phyloP scores from a whole-genome alignment of 2,329 filamentous ascomycete genomes.

The Hypoxylon sp. region DNA sequence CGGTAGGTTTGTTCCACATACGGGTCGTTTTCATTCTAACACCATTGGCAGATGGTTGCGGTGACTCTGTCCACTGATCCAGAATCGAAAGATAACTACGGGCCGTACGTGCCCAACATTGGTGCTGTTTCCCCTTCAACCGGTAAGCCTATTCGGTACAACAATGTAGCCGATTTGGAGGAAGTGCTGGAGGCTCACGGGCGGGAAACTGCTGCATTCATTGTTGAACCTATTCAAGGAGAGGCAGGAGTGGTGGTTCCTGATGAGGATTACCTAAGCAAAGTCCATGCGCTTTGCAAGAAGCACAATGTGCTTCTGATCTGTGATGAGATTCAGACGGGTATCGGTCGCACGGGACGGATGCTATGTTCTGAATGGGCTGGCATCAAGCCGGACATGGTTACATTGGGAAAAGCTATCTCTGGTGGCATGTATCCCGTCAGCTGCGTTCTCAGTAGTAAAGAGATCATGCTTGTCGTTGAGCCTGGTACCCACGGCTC shows the following conservation, averaged over 20 bases:
- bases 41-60: slow-evolving; percentile 79
- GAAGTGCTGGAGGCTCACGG: slow-evolving; percentile 85
- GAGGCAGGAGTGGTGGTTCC: slow-evolving; percentile 98
- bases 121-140: slow-evolving; percentile 83
- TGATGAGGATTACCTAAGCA: slow-evolving; percentile 86
- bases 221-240: slow-evolving; percentile 97
- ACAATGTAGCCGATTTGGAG: slow-evolving; percentile 85
- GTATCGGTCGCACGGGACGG: slow-evolving; percentile 93
- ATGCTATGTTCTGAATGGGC: slow-evolving; percentile 97
- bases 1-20: slow-evolving; percentile 69
- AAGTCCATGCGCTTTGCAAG: slow-evolving; percentile 88
- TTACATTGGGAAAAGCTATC: slow-evolving; percentile 96
- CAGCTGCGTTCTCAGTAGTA: slow-evolving; percentile 88
- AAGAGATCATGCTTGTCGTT: slow-evolving; percentile 94
- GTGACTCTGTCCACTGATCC: slow-evolving; percentile 96
- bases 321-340: slow-evolving; percentile 98
- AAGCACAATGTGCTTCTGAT: slow-evolving; percentile 97
- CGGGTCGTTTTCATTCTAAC: slow-evolving; percentile 33
- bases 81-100: slow-evolving; percentile 96
- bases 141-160: slow-evolving; percentile 84
- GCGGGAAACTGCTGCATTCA: slow-evolving; percentile 88
- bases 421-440: slow-evolving; percentile 99
- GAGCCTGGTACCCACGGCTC: slow-evolving; percentile 98
- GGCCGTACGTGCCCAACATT: slow-evolving; percentile 92
- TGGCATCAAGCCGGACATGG: slow-evolving; percentile 93